Evolutionary conservation across 176 grass and related monocot species (phyloP).

Genomic region (Lolium multiflorum): DNA sequence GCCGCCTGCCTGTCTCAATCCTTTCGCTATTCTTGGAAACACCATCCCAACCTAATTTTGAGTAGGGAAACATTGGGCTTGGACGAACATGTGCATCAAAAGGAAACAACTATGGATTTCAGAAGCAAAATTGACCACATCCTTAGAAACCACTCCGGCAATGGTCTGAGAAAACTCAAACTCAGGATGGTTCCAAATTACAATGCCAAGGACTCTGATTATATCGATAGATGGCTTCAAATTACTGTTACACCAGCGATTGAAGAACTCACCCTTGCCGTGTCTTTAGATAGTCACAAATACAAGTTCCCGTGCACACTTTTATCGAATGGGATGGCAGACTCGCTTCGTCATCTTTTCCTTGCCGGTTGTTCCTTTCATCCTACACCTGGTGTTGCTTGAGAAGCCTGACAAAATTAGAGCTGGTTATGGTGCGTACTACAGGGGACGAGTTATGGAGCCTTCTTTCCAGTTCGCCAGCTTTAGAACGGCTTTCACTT

Average conservation of each 20-base stretch:
- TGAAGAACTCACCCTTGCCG: not conserved
- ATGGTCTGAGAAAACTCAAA: too few species aligned
- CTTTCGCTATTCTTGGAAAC: conserved; percentile 7
- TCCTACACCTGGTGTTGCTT: not conserved
- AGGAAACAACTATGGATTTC: not conserved
- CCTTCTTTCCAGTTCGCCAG: not conserved
- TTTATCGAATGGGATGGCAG: not conserved
- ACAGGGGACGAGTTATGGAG: not conserved
- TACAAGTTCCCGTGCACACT: not conserved
- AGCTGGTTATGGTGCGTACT: not conserved
- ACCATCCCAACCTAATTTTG: conserved; percentile 1
- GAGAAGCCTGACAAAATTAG: not conserved
- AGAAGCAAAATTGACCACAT: not conserved
- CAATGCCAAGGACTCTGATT: not conserved
- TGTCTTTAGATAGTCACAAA: not conserved
- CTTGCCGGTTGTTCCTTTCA: not conserved
- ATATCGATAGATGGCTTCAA: not conserved
- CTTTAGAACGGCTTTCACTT: not conserved
- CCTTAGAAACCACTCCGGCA: not conserved
- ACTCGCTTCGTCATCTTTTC: not conserved
- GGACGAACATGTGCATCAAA: not conserved
- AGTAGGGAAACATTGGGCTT: not conserved
- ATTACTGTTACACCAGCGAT: not conserved
- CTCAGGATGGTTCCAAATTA: not conserved
- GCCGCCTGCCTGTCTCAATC: conserved; percentile 5